Percentiles rank a stretch among this genome's conserved stretches.
phyloP scores from a whole-genome alignment of 257 asterid species.

The Cynanchum wilfordii region DNA sequence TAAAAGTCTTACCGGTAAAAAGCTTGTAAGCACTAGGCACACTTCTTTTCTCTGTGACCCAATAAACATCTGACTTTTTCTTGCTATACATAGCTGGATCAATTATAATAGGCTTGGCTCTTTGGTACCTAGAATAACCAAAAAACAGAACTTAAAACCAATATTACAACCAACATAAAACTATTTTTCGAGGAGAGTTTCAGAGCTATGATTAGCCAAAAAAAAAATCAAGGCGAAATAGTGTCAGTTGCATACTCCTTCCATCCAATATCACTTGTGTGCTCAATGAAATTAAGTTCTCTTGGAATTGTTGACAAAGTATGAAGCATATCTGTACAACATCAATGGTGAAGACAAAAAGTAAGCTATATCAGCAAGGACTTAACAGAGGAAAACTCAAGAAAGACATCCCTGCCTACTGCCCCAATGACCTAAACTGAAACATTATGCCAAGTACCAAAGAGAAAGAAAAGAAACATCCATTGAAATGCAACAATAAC shows the following conservation, averaged over 20 bases:
- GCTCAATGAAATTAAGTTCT: constrained; percentile 72
- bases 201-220: background rate
- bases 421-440: background rate
- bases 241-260: constrained; percentile 47
- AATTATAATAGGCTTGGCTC: constrained; percentile 70
- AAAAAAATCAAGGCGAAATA: constrained; percentile 4
- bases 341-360: constrained; percentile 3
- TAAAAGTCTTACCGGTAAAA: constrained; percentile 48
- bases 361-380: background rate
- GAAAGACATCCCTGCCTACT: background rate
- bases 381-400: constrained; percentile 4
- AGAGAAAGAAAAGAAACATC: background rate
- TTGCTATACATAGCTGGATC: constrained; percentile 72
- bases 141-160: constrained; percentile 4
- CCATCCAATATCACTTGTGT: constrained; percentile 73
- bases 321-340: constrained; percentile 55
- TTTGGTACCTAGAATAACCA: constrained; percentile 36
- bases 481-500: background rate
- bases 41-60: constrained; percentile 50
- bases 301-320: constrained; percentile 54
- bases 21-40: constrained; percentile 67
- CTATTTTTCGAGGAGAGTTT: background rate
- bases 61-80: constrained; percentile 57
- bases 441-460: background rate
- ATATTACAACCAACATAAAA: background rate